Base-by-base conservation (phyloP, 345 rosid genomes). In the Brassica nigra region DNA sequence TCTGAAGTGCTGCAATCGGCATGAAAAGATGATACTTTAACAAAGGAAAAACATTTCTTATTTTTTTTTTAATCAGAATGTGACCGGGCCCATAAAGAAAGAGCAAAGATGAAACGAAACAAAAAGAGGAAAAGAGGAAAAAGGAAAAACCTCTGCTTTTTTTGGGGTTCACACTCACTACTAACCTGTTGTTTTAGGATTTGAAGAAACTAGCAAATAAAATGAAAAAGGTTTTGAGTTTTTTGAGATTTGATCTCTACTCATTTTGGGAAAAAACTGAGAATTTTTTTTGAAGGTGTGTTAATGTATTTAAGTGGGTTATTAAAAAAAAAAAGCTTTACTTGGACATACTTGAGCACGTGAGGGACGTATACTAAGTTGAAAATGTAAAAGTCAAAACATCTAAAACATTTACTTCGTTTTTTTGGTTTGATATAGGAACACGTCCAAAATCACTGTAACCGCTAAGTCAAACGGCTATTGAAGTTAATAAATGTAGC, bases 11-110 rank as follows among this genome's bases (percentile, higher is more conserved):
- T 69, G 63, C 80, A 75, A 81, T 75, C 47, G 80, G 73, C 58
- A 65, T 81, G 80, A 65, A 81, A 81, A 81, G 83, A 81, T 76
- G 83, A 80, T 76, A 71, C 77, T 6, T 75, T 71, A 71, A 62
- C 44, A 80, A 18, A 23, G 16, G 58, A 80, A 57, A 80, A 80
- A 76, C 83, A 80, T 75, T 75, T 57, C 64, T 80, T 52, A 75
- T 23, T 23, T 39, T 39, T 39, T 39, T 62, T 75, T 80, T 80
- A 80, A 49, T 70, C 63, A 76, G 73, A 76, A 80, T 75, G 83
- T 75, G 83, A 80, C 75, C 68, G 67, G 34, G 6, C 36, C 59
- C 68, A 73, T 31, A 68, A 33, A 74, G 57, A 66, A 73, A 66
- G 18, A 31, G 23, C 29, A 49, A 63, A 18, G 15, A 77, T 70